Conservation (phyloP, 345 rosid genomes). For the Lepidium aucheri region DNA sequence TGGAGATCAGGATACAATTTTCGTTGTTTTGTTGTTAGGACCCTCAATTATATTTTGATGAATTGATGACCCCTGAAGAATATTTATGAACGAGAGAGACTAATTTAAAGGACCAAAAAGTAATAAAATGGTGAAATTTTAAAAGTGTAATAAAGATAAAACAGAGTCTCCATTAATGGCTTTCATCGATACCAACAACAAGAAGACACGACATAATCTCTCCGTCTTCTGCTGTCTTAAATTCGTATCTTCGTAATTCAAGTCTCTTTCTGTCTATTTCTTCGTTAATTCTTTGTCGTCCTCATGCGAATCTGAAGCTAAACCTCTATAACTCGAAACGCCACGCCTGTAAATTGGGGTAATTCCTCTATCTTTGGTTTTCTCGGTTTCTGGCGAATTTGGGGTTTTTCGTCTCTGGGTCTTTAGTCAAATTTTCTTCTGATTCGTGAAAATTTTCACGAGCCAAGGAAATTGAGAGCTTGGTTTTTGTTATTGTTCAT, state of each 20-base stretch:
- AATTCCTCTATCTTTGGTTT: neutral
- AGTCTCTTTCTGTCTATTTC: neutral
- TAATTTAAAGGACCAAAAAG: neutral
- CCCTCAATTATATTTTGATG: neutral
- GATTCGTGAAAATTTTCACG: neutral
- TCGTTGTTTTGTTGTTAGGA: neutral
- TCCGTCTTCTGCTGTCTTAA: conserved; percentile 6
- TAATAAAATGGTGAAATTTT: neutral
- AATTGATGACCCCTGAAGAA: neutral
- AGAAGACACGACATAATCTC: conserved; percentile 24
- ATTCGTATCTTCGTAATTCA: conserved; percentile 7
- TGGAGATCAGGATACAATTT: neutral
- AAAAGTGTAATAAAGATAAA: conserved; percentile 1
- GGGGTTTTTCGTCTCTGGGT: neutral
- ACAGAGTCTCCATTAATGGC: conserved; percentile 23
- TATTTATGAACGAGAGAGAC: neutral
- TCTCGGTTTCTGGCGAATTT: neutral
- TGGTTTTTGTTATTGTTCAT: neutral
- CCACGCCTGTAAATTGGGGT: neutral
- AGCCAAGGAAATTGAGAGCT: neutral
- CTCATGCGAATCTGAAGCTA: conserved; percentile 7
- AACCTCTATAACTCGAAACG: neutral
- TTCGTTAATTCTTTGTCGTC: neutral
- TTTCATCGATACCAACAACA: conserved; percentile 24
- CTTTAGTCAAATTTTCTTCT: neutral